Evolutionary conservation across 768 basidiomycete genomes (phyloP).

Genomic region (Xerocomus brunneocitrinus): DNA sequence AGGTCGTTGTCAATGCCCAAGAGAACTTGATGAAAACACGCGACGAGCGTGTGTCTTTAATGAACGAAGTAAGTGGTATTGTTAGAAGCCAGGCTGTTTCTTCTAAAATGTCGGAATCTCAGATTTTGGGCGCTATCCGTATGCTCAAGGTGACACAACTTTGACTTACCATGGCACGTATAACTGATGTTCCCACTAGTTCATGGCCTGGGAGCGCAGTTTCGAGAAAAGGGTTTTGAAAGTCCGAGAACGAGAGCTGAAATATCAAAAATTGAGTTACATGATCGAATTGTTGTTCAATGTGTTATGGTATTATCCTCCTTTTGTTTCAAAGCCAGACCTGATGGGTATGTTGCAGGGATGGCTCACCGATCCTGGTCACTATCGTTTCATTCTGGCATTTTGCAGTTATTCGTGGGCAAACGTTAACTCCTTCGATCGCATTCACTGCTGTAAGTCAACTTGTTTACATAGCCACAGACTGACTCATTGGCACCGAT

Average conservation of each 20-base stretch:
- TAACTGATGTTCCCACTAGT: slow-evolving; percentile 38
- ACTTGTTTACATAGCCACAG: neutral
- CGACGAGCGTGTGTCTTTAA: slow-evolving; percentile 84
- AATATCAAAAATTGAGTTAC: slow-evolving; percentile 83
- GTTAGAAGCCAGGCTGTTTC: neutral
- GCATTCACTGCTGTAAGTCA: slow-evolving; percentile 68
- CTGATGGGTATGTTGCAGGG: slow-evolving; percentile 23
- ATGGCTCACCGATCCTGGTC: slow-evolving; percentile 51
- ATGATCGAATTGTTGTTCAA: slow-evolving; percentile 70
- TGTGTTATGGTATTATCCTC: slow-evolving; percentile 43
- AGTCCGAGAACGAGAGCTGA: slow-evolving; percentile 76
- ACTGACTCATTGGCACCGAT: neutral
- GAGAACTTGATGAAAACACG: slow-evolving; percentile 89
- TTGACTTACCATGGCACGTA: neutral
- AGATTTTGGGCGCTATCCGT: slow-evolving; percentile 80
- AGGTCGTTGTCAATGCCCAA: slow-evolving; percentile 70
- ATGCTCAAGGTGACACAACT: slow-evolving; percentile 65
- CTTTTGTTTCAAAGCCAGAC: neutral
- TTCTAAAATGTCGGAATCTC: neutral
- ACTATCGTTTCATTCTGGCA: slow-evolving; percentile 64
- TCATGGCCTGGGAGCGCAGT: slow-evolving; percentile 93
- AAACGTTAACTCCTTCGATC: slow-evolving; percentile 73
- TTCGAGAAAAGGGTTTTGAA: slow-evolving; percentile 73
- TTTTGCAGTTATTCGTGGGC: slow-evolving; percentile 65
- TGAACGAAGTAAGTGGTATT: slow-evolving; percentile 64